Conservation (phyloP, 2,329 filamentous ascomycete species). For the Ceratocystis diversiconidia region DNA sequence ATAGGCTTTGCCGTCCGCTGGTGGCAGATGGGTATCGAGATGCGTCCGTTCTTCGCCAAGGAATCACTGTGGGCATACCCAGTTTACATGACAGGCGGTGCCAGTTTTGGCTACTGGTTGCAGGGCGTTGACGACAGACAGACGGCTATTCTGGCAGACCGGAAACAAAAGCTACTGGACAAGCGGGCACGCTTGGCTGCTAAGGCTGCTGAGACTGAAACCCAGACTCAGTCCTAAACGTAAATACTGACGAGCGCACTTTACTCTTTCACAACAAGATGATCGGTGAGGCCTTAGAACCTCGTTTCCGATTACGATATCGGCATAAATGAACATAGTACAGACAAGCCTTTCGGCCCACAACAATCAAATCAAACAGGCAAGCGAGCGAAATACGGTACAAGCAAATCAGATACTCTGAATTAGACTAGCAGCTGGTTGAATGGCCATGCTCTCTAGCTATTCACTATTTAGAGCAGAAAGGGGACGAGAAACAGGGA, state of each 20-base stretch:
- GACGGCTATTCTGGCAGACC: constrained; percentile 58
- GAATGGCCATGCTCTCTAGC: neutral
- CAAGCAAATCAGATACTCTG: constrained; percentile 3
- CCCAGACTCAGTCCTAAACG: constrained; percentile 3
- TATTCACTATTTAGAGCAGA: neutral
- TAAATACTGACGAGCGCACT: neutral
- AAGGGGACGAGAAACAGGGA: constrained; percentile 3
- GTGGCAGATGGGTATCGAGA: constrained; percentile 97
- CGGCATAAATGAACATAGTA: neutral
- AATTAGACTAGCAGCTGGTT: neutral
- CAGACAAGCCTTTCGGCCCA: neutral
- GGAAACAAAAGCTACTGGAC: constrained; percentile 69
- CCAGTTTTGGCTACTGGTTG: constrained; percentile 93
- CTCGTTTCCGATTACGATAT: neutral
- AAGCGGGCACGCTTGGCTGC: constrained; percentile 60
- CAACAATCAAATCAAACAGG: neutral
- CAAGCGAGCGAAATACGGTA: constrained; percentile 3
- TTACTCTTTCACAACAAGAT: neutral
- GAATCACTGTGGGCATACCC: constrained; percentile 85
- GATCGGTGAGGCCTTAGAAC: neutral
- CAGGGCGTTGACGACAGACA: constrained; percentile 79
- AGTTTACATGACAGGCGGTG: constrained; percentile 70
- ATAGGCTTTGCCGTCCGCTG: constrained; percentile 78
- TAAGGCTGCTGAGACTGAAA: constrained; percentile 26
- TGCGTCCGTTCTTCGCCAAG: constrained; percentile 83